Evolutionary conservation across 192 early-diverging fungal species (phyloP).

Genomic region (Powellomyces hirtus): DNA sequence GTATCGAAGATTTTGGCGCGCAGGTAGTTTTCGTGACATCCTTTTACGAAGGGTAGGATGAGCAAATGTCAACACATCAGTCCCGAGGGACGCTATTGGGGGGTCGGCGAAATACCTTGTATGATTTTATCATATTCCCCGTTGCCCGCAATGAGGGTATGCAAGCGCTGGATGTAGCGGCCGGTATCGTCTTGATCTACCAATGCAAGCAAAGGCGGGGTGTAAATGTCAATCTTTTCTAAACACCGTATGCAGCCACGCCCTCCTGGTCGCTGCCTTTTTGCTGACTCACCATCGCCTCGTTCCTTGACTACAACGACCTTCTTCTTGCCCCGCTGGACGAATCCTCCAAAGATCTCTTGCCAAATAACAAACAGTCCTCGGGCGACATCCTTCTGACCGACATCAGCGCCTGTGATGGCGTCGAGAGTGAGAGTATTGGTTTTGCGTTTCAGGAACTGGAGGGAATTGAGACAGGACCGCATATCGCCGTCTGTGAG

Average conservation of each 20-base stretch:
- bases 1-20: conserved; percentile 76
- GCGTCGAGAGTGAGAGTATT: conserved; percentile 32
- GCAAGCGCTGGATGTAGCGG: conserved; percentile 53
- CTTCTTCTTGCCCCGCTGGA: background rate
- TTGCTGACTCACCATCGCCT: background rate
- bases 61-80: too few species aligned
- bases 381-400: conserved; percentile 77
- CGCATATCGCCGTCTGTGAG: conserved; percentile 84
- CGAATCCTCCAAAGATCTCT: conserved; percentile 62
- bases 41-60: conserved; percentile 44
- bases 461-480: conserved; percentile 83
- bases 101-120: too few species aligned
- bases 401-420: conserved; percentile 44
- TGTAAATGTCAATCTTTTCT: background rate
- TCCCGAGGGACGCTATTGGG: too few species aligned
- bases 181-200: conserved; percentile 34
- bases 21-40: conserved; percentile 91
- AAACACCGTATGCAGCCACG: too few species aligned
- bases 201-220: background rate
- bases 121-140: conserved; percentile 88
- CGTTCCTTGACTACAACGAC: background rate
- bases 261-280: too few species aligned
- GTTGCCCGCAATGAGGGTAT: conserved; percentile 52
- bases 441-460: conserved; percentile 45
- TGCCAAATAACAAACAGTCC: conserved; percentile 82